Evolutionary conservation across 768 basidiomycete species (phyloP), one percentile per base, ranked within the genome.

Genomic region (Suillus fuscotomentosus): DNA sequence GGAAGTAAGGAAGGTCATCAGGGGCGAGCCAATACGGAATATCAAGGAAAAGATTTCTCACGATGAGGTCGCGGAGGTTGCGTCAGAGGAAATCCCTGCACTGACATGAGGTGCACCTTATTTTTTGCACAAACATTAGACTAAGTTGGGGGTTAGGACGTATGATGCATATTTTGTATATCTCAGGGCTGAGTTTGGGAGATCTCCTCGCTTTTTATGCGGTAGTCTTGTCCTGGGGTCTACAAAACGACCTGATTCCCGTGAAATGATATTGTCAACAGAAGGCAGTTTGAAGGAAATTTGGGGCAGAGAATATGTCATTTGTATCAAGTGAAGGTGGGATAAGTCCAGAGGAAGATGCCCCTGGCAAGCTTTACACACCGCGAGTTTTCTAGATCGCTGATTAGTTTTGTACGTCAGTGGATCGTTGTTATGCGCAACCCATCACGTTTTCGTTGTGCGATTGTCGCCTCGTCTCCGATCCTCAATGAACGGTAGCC

Each of bases 1-100:
- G 11, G 95, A 99, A 76, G 96, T 98, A 20, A 81, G 83, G 71
- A 89, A 85, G 77, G 94, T 96, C 31, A 85, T 98, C 73, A 88
- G 82, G 64, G 95, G 95, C 45, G 88, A 97, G 75, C 81, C 84
- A 60, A 91, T 94, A 76, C 87, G 89, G 63, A 83, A 80, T 64
- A 83, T 91, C 68, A 78, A 84, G 67, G 88, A 92, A 70, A 84
- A 88, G 59, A 73, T 91, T 67, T 81, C 86, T 62, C 86, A 86
- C 62, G 85, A 89, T 60, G 59, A 54, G 24, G 50, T 60, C 43
- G 36, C 42, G 15, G 60, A 63, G 55, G 61, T 50, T 20, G 48
- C 36, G 5, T 43, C 60, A 34, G 60, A 68, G 54, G 53, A 60
- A n/a, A 51, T 66, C 14, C 56, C 66, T 48, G 63, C 59, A 50